Evolutionary conservation across 176 grass and related monocot genomes (phyloP), one percentile per base, ranked within the genome.

Genomic region (Paspalum notatum): DNA sequence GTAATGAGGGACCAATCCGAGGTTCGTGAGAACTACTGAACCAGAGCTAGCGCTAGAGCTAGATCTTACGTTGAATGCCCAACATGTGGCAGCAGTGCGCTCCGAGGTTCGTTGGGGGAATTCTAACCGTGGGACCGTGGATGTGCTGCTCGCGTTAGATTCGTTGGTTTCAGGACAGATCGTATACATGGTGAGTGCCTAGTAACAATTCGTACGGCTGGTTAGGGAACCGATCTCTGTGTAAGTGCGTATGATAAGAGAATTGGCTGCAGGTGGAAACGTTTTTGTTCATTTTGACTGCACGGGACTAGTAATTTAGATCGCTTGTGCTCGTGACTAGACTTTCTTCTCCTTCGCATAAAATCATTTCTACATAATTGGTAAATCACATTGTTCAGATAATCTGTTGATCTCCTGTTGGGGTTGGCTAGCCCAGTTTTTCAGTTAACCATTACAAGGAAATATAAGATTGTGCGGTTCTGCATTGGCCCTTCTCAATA

Each of bases 331-430:
- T 62, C 46, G 37, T 51, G 49, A 9, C 15, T 60, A 74, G 9
- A 16, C 5, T 72, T 12, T 26, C 32, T 32, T 41, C 7, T 32
- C 44, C 16, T 69, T 40, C 4, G n/a, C 5, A 25, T 42, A 39
- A 41, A 52, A 38, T 1, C 21, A 42, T 76, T 58, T 43, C 15
- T 68, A 21, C 32, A 39, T 18, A 65, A 74, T 74, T 83, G 67
- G 12, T 50, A 47, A 63, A 17, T 11, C 10, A 25, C 60, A 22
- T 88, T 54, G 24, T 42, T 65, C 13, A 57, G 38, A 26, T 5
- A 32, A 66, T 77, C 40, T 15, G 58, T 65, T 38, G 20, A 72
- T 77, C 14, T 64, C 11, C 66, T 25, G 60, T 74, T 84, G 16
- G 24, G 70, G 8, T 81, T 27, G 24, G 38, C 39, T 76, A 15